phyloP scores from a whole-genome alignment of 495 filamentous ascomycete species.

The Lasiosphaeris hirsuta region DNA sequence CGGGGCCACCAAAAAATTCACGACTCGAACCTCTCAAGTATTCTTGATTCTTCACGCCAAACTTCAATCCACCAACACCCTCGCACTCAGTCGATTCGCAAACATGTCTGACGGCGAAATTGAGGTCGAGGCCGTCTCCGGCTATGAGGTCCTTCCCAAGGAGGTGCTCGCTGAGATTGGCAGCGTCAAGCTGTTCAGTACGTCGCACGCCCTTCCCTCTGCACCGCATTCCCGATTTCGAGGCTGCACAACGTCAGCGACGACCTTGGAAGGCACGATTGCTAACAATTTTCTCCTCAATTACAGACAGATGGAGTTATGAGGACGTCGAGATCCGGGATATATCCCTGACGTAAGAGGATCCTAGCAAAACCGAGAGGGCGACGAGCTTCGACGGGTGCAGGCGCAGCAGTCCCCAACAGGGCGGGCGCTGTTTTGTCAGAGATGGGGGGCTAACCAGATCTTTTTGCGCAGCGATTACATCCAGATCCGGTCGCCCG shows the following conservation, averaged over 20 bases:
- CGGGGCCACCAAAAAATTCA: slow-evolving; percentile 43
- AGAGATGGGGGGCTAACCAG: slow-evolving; percentile 44
- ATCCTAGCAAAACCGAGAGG: slow-evolving; percentile 11
- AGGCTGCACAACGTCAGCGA: neutral
- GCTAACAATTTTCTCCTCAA: slow-evolving; percentile 28
- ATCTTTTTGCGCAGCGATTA: slow-evolving; percentile 71
- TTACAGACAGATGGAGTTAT: slow-evolving; percentile 63
- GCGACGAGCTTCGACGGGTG: neutral
- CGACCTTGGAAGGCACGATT: neutral
- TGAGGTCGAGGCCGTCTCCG: slow-evolving; percentile 75
- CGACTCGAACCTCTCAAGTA: slow-evolving; percentile 27
- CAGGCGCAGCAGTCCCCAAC: neutral
- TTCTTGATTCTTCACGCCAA: slow-evolving; percentile 22
- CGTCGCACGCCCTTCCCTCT: slow-evolving; percentile 52
- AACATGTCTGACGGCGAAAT: slow-evolving; percentile 98
- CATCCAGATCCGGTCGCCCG: slow-evolving; percentile 97
- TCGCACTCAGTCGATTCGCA: slow-evolving; percentile 25
- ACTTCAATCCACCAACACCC: slow-evolving; percentile 28
- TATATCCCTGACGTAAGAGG: slow-evolving; percentile 96
- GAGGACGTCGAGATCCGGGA: slow-evolving; percentile 99
- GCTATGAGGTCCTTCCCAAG: slow-evolving; percentile 86
- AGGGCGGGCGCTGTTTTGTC: neutral
- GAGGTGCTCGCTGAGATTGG: slow-evolving; percentile 88
- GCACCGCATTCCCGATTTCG: slow-evolving; percentile 30
- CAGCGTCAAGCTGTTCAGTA: slow-evolving; percentile 92